A percentile compares a stretch with the other conserved stretches of the same genome.
Evolutionary conservation across 306 rosid species (phyloP).

Genomic region (Casuarina glauca): DNA sequence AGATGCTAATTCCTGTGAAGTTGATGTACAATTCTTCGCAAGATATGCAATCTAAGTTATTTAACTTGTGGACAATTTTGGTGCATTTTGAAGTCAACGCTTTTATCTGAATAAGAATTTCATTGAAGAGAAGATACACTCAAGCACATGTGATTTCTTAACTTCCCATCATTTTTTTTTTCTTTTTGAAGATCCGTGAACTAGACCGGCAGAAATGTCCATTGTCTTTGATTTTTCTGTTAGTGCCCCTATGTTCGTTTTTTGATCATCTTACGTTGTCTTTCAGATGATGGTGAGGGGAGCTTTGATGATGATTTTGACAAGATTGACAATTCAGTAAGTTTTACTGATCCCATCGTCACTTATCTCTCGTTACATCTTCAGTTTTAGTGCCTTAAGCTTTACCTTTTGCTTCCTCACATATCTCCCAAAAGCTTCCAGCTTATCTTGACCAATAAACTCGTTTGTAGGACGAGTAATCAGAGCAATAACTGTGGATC

Average conservation of each 20-base stretch:
- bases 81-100: background rate
- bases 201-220: background rate
- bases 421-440: background rate
- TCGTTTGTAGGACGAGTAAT: background rate
- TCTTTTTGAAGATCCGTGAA: background rate
- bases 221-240: background rate
- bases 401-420: background rate
- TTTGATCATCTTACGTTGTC: conserved; percentile 23
- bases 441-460: background rate
- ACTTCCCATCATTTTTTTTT: background rate
- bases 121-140: background rate
- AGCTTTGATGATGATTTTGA: conserved; percentile 96
- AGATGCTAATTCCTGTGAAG: background rate
- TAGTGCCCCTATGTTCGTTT: background rate
- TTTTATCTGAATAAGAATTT: background rate
- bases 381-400: background rate
- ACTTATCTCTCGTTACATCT: background rate
- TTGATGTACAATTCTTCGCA: background rate
- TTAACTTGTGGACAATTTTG: background rate
- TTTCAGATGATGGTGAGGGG: conserved; percentile 80
- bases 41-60: background rate
- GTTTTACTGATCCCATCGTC: conserved; percentile 28
- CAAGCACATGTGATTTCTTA: background rate
- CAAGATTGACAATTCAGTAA: conserved; percentile 91
- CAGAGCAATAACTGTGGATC: background rate